Evolutionary conservation across 78 protist species (phyloP), one percentile per base, ranked within the genome.

Genomic region (Chrysochromulina parva): DNA sequence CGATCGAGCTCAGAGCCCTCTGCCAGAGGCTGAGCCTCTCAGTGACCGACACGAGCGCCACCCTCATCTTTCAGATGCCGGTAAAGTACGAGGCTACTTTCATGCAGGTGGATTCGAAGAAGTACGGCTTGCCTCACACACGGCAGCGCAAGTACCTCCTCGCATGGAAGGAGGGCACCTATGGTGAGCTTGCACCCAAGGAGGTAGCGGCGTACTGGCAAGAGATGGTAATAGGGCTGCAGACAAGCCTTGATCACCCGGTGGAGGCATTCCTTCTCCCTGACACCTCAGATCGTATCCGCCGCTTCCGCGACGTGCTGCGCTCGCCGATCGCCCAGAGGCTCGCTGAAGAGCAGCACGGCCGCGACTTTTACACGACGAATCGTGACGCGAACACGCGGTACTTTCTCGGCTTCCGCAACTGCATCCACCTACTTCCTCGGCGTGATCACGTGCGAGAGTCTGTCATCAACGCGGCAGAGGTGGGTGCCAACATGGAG

Each of bases 281-380:
- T 50, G 78, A 69, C 16, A 4, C 14, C 48, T 13, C 14, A 28
- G 78, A 69, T 50, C 78, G 78, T 13, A 28, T 69, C 78, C 78
- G 78, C 78, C 78, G 78, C 9, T 69, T 69, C 16, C 78, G 78
- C 78, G 78, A 69, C 78, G 78, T 28, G 52, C 78, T 69, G 48
- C 38, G 78, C 24, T 7, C 24, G 13, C 62, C 62, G 0, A 38
- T 38, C 38, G 38, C 38, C 38, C 38, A 38, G 38, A 38, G 38
- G 38, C 38, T 38, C 38, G 38, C 38, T 38, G 38, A 38, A 38
- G 38, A 38, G 38, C 71, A 65, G 71, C 19, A 14, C 26, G 71
- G 71, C 71, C n/a, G 19, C 71, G 71, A 65, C 71, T 14, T 22
- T 6, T 65, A 65, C 71, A 65, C 71, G 71, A 65, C 71, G 71